Percentiles rank a stretch among this genome's conserved stretches.
These are phyloP conservation scores for Lasiosphaeris hirsuta DNA, from an alignment of 495 filamentous ascomycete species.

Conservation along the genomic window DNA sequence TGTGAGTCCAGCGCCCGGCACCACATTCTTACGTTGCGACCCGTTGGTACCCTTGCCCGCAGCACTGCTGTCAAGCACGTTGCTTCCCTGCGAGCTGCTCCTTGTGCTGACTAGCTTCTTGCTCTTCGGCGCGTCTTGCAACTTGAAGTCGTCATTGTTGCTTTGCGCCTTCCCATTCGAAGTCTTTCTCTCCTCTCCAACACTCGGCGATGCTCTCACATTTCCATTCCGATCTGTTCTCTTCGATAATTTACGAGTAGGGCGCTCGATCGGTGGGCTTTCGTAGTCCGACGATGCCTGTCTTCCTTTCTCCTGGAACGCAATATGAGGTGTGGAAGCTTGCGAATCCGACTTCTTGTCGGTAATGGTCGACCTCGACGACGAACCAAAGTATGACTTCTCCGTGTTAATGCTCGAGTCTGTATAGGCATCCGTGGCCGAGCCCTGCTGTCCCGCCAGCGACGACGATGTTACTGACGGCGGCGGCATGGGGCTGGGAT, in stretches of 20 bases:
- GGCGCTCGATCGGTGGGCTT: conserved; percentile 33
- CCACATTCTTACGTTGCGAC: conserved; percentile 28
- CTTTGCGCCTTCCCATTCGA: conserved; percentile 26
- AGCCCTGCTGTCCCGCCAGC: conserved; percentile 11
- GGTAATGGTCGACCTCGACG: conserved; percentile 24
- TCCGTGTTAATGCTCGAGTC: conserved; percentile 42
- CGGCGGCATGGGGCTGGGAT: conserved; percentile 62
- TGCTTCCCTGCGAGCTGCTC: conserved; percentile 58
- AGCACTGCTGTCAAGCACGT: conserved; percentile 26
- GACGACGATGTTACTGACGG: conserved; percentile 59
- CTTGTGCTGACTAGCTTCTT: conserved; percentile 60
- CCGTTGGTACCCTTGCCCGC: conserved; percentile 27
- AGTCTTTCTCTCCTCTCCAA: conserved; percentile 41
- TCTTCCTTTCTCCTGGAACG: conserved; percentile 82
- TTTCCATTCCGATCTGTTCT: conserved; percentile 34
- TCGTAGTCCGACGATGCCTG: conserved; percentile 55
- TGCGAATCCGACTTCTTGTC: conserved; percentile 42
- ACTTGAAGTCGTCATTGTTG: conserved; percentile 59
- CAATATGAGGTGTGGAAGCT: conserved; percentile 76
- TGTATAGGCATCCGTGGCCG: conserved; percentile 37
- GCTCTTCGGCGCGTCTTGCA: conserved; percentile 71
- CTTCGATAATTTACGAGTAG: conserved; percentile 45
- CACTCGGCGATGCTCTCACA: conserved; percentile 39
- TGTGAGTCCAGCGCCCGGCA: conserved; percentile 12
- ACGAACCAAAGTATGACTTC: conserved; percentile 48